Conservation (phyloP, 2,329 filamentous ascomycete species). For the Scedosporium dehoogii region DNA sequence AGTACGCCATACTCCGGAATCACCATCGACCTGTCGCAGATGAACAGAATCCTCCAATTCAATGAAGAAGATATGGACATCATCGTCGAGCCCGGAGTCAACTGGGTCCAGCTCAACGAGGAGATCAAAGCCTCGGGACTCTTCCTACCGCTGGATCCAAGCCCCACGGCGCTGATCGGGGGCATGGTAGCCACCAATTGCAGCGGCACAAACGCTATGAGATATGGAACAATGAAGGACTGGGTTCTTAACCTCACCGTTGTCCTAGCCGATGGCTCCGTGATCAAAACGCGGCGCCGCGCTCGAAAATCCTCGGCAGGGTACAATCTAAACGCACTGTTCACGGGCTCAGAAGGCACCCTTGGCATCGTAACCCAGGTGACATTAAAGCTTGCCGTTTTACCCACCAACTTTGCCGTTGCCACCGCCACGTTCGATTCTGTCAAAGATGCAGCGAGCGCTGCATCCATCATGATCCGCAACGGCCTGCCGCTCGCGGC, state of each 20-base stretch:
- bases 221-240: slow-evolving; percentile 69
- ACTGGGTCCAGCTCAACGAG: slow-evolving; percentile 59
- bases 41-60: slow-evolving; percentile 56
- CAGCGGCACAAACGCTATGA: slow-evolving; percentile 48
- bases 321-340: slow-evolving; percentile 60
- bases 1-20: slow-evolving; percentile 57
- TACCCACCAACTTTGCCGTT: slow-evolving; percentile 54
- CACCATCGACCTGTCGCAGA: slow-evolving; percentile 58
- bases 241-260: slow-evolving; percentile 65
- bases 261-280: slow-evolving; percentile 56
- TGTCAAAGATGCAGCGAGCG: slow-evolving; percentile 51
- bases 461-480: slow-evolving; percentile 54
- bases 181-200: slow-evolving; percentile 61
- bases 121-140: slow-evolving; percentile 51
- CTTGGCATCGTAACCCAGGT: slow-evolving; percentile 62
- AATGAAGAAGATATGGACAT: slow-evolving; percentile 63
- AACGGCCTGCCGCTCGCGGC: slow-evolving; percentile 58
- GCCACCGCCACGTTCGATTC: slow-evolving; percentile 52
- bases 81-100: slow-evolving; percentile 58
- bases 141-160: slow-evolving; percentile 62
- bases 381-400: slow-evolving; percentile 56
- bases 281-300: slow-evolving; percentile 56
- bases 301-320: slow-evolving; percentile 62
- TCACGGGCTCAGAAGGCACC: slow-evolving; percentile 63
- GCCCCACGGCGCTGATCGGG: slow-evolving; percentile 47